Conservation (phyloP, 257 asterid genomes). For the Linderniella brevidens region DNA sequence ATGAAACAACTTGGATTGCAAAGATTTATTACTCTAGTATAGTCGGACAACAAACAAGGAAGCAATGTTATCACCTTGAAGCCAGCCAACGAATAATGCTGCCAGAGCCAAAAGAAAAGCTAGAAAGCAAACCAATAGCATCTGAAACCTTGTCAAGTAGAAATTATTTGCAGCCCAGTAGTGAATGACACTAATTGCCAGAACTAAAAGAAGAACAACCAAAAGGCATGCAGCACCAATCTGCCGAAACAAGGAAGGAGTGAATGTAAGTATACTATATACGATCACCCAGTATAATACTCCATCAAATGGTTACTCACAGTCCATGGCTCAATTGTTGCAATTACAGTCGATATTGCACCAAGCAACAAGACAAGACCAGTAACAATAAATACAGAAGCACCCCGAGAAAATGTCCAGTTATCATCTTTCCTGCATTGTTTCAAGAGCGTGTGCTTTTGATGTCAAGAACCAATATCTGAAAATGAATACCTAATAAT, state of each 20-base stretch:
- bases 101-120: slow-evolving; percentile 97
- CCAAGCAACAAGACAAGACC: slow-evolving; percentile 81
- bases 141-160: slow-evolving; percentile 87
- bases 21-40: slow-evolving; percentile 1
- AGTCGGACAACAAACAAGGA: slow-evolving; percentile 8
- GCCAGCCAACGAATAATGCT: slow-evolving; percentile 82
- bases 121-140: slow-evolving; percentile 81
- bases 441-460: neutral
- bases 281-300: neutral
- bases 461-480: neutral
- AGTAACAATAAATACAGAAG: slow-evolving; percentile 51
- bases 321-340: slow-evolving; percentile 72
- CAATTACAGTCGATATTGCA: slow-evolving; percentile 77
- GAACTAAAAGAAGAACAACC: slow-evolving; percentile 75
- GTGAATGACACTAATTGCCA: slow-evolving; percentile 91
- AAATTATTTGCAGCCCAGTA: slow-evolving; percentile 98
- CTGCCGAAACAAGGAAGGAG: slow-evolving; percentile 25
- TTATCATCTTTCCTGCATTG: slow-evolving; percentile 86
- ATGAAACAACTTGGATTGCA: neutral
- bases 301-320: slow-evolving; percentile 27
- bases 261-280: neutral
- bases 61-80: slow-evolving; percentile 35
- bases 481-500: neutral
- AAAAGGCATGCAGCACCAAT: slow-evolving; percentile 90
- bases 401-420: slow-evolving; percentile 89